phyloP scores from a whole-genome alignment of 805 yeast genomes.

The Komagataella ulmi region DNA sequence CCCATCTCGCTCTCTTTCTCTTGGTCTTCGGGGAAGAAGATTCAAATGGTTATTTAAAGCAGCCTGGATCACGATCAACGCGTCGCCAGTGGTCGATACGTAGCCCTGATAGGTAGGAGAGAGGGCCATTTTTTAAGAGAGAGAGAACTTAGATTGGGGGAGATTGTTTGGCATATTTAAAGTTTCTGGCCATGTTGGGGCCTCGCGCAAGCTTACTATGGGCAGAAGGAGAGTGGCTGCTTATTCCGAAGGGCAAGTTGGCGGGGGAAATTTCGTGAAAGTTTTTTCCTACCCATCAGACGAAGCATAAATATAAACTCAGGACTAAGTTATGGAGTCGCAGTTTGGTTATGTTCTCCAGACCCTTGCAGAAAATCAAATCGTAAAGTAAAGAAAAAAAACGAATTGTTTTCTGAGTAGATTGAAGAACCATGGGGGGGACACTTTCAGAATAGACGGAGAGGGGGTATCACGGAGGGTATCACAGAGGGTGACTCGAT shows the following conservation, averaged over 20 bases:
- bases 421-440: too few relatives aligned
- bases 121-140: neutral
- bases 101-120: slow-evolving; percentile 60
- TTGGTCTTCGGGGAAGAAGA: slow-evolving; percentile 67
- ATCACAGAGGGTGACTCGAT: neutral
- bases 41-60: slow-evolving; percentile 46
- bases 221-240: neutral
- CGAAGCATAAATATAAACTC: neutral
- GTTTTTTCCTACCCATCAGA: neutral
- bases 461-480: neutral
- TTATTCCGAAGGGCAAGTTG: neutral
- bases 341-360: neutral
- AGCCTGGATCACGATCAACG: slow-evolving; percentile 72
- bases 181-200: neutral
- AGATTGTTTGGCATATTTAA: neutral
- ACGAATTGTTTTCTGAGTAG: neutral
- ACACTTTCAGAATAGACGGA: neutral
- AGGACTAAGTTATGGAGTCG: neutral
- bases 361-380: neutral
- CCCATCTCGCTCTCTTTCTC: slow-evolving; percentile 55
- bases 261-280: neutral
- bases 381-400: neutral
- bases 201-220: neutral
- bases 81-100: slow-evolving; percentile 74
- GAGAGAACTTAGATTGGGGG: neutral